Evolutionary conservation across 2,329 filamentous ascomycete species (phyloP).

Genomic region (Leptosphaerulina australis): DNA sequence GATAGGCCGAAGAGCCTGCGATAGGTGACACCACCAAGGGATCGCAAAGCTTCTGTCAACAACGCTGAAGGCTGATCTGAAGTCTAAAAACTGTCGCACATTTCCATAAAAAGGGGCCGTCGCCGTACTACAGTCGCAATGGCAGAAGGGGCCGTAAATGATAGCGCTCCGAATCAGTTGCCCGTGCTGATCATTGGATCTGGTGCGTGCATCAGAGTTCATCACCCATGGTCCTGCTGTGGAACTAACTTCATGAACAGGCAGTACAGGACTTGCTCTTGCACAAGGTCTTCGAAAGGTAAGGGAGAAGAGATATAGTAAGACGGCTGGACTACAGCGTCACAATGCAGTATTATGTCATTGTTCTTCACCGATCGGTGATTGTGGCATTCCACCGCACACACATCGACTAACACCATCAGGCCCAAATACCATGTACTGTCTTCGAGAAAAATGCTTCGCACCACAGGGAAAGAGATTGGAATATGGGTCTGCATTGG

Average conservation of each 20-base stretch:
- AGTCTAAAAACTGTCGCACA: background rate
- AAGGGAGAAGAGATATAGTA: slow-evolving; percentile 16
- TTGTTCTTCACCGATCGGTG: background rate
- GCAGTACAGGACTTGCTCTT: slow-evolving; percentile 46
- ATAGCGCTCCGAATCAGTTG: slow-evolving; percentile 2
- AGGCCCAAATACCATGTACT: slow-evolving; percentile 52
- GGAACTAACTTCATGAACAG: slow-evolving; percentile 31
- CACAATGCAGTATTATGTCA: slow-evolving; percentile 8
- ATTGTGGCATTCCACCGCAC: background rate
- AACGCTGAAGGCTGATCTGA: background rate
- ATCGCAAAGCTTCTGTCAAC: slow-evolving; percentile 13
- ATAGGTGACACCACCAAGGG: background rate
- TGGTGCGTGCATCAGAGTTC: slow-evolving; percentile 27
- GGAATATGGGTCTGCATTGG: slow-evolving; percentile 70
- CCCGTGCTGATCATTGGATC: slow-evolving; percentile 44
- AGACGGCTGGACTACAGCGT: background rate
- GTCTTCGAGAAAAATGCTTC: slow-evolving; percentile 64
- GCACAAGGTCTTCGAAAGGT: slow-evolving; percentile 46
- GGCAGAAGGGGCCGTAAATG: slow-evolving; percentile 1
- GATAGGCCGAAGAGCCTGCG: background rate
- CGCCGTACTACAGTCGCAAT: slow-evolving; percentile 2
- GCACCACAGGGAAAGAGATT: slow-evolving; percentile 58
- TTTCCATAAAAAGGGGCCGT: background rate
- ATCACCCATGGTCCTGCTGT: background rate
- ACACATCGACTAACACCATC: slow-evolving; percentile 13